Base-by-base conservation (phyloP, 2,329 filamentous ascomycete genomes). In the Venturia oleaginea region DNA sequence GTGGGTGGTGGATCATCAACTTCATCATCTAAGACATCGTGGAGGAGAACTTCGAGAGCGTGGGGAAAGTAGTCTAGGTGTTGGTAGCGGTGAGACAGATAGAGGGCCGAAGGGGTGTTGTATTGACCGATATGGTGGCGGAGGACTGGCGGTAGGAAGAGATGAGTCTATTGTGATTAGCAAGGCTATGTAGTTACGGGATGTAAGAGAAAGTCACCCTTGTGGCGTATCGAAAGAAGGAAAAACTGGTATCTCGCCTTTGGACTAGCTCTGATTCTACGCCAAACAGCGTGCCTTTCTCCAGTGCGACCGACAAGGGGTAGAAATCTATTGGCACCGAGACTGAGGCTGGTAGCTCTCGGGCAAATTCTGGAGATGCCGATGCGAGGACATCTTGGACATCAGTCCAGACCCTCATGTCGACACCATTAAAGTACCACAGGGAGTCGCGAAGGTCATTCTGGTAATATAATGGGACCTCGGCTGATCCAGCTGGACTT, bases 241-340 rank as follows among this genome's bases (percentile, higher is more conserved):
- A 91, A 78, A 97, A 97, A 69, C 84, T 91, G 66, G 96, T 85
- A 75, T 99, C 93, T 62, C 92, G 87, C 65, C 94, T 85, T 76
- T 97, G 93, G n/a, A 96, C 87, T 66, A 97, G 80, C 70, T 97
- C 94, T 0, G 92, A 88, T 73, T 99, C 94, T 15, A 97, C 86
- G 0, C 94, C 94, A 61, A 97, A 81, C 2, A 97, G 81, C 65
- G 97, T 91, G 0, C 91, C 93, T 74, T 97, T 97, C 65, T 87
- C 87, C n/a, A 96, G 79, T 4, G 97, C 78, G 2, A 93, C 85
- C 0, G 92, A 96, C 17, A 97, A 78, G 0, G 94, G 94, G 71
- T 97, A 97, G 75, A 97, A 99, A 74, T 99, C 94, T n/a, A 96
- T 81, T 0, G 89, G 84, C 64, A 97, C 85, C 30, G 87, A 84